Conservation (phyloP, 2,329 filamentous ascomycete genomes). For the Talaromyces sp. region DNA sequence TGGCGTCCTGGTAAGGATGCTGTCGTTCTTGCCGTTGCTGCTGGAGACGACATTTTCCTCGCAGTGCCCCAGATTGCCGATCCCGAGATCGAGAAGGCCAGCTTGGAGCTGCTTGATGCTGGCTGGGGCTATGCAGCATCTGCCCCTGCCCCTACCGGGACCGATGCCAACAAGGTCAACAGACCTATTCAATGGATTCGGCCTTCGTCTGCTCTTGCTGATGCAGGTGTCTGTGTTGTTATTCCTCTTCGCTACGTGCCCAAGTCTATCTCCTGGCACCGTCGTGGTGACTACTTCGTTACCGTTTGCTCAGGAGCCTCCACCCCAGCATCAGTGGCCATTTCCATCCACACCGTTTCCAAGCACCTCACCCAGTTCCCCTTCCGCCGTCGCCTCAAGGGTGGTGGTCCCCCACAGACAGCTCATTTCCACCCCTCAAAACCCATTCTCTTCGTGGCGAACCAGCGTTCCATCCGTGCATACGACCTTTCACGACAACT, state of each 20-base stretch:
- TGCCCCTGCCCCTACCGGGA: slow-evolving; percentile 53
- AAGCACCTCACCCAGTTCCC: slow-evolving; percentile 95
- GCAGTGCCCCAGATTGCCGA: slow-evolving; percentile 74
- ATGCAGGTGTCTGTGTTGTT: slow-evolving; percentile 75
- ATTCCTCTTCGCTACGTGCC: slow-evolving; percentile 77
- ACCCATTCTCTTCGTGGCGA: slow-evolving; percentile 90
- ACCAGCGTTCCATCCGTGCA: slow-evolving; percentile 86
- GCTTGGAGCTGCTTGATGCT: slow-evolving; percentile 75
- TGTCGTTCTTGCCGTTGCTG: slow-evolving; percentile 78
- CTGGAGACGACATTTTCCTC: slow-evolving; percentile 83
- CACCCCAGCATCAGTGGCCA: slow-evolving; percentile 61
- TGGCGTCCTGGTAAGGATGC: slow-evolving; percentile 87
- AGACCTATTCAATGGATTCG: slow-evolving; percentile 81
- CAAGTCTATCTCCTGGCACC: slow-evolving; percentile 91
- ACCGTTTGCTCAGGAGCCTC: slow-evolving; percentile 74
- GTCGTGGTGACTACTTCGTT: slow-evolving; percentile 89
- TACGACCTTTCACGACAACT: slow-evolving; percentile 93
- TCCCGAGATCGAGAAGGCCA: slow-evolving; percentile 72
- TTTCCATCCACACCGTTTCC: slow-evolving; percentile 91
- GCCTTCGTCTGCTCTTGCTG: slow-evolving; percentile 72
- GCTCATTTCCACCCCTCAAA: slow-evolving; percentile 93
- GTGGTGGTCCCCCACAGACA: slow-evolving; percentile 77
- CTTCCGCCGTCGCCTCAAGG: slow-evolving; percentile 72
- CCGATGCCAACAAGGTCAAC: slow-evolving; percentile 65
- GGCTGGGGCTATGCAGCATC: slow-evolving; percentile 92